Base-by-base conservation (phyloP, 106 monocot genomes). In the Dendrobium nobile region DNA sequence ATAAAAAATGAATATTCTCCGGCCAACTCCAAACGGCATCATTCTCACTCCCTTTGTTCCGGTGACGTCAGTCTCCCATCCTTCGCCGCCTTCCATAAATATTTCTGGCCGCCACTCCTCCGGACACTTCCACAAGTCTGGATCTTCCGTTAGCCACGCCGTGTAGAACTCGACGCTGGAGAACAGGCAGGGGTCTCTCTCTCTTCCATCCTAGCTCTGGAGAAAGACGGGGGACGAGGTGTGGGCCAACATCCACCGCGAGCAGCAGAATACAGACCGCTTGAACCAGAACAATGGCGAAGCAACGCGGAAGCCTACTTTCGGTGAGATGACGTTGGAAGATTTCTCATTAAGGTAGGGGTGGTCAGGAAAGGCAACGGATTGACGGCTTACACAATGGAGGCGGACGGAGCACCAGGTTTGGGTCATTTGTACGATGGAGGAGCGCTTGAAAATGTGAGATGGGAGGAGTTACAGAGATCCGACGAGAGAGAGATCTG, bases 21-120 rank as follows among this genome's bases (percentile, higher is more conserved):
- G 74, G 7, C 97, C 97, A 2, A 85, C 90, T 5, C 97, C 97
- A 75, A 97, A 97, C 55, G 97, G 97, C 90, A 94, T 92, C 97
- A 97, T 97, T 73, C 85, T 78, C 64, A 97, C 84, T 11, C 84
- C 92, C 33, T 89, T 87, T 48, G 78, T 85, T 22, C 94, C 97
- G 2, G 94, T 97, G 9, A 94, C 20, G 77, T 97, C 97, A 61
- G 89, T 88, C 54, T 90, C 97, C 75, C 58, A 90, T 33, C 97
- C 97, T 4, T 97, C 97, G 7, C 97, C 94, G 41, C 97, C 97
- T 37, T 87, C 87, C 75, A 91, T 19, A 54, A 97, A 97, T 83
- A 94, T 86, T 86, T 94, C 97, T 77, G 97, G 97, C 55, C 80
- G 55, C 89, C 86, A 97, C 92, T 86, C 82, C 79, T 78, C 88